Percentiles rank a stretch among this genome's conserved stretches.
Conservation (phyloP, 2,329 filamentous ascomycete genomes). For the Hymenoscyphus fraxineus region DNA sequence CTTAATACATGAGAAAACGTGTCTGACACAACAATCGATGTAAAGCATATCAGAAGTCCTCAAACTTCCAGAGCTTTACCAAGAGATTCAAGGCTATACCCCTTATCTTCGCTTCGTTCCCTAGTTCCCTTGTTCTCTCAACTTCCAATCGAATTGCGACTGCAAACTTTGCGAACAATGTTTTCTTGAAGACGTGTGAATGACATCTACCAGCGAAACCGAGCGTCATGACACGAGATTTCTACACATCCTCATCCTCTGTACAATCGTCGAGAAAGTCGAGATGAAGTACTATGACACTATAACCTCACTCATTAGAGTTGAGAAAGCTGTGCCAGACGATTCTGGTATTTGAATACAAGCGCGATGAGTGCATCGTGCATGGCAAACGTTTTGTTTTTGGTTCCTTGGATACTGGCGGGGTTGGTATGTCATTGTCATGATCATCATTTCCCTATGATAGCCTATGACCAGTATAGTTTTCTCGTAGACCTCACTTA, state of each 20-base stretch:
- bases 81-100: background rate
- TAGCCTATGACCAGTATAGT: no score
- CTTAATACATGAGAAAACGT: no score
- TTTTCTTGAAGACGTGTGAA: background rate
- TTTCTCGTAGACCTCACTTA: no score
- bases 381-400: background rate
- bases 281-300: background rate
- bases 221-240: background rate
- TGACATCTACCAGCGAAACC: background rate
- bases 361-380: background rate
- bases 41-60: background rate
- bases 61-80: background rate
- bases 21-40: background rate
- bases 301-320: background rate
- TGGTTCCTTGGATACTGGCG: no score
- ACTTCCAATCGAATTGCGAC: background rate
- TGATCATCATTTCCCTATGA: no score
- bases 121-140: background rate
- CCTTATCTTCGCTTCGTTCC: background rate
- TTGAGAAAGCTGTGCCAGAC: background rate
- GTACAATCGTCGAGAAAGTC: background rate
- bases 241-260: background rate
- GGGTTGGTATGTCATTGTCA: no score
- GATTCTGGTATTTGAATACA: background rate
- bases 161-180: background rate